phyloP scores from a whole-genome alignment of 2,329 filamentous ascomycete species.

The Lasiodiplodia hormozganensis region DNA sequence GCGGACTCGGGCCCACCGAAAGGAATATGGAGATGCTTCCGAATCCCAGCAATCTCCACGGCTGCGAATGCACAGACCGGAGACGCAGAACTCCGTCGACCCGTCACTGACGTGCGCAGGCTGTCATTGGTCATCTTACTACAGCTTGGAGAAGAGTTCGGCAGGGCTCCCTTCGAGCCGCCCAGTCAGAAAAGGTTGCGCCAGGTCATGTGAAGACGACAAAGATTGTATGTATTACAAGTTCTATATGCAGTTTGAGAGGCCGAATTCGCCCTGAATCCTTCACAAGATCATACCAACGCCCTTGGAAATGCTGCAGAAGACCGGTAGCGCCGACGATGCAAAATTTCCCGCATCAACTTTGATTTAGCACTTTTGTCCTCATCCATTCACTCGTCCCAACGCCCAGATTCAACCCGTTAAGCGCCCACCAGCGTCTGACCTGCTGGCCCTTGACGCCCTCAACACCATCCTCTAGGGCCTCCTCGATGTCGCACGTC shows the following conservation, averaged over 20 bases:
- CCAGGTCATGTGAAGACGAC: neutral
- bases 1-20: neutral
- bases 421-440: conserved; percentile 84
- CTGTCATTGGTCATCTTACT: neutral
- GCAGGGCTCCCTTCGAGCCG: too few relatives aligned
- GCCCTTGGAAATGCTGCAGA: conserved; percentile 10
- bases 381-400: conserved; percentile 91
- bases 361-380: conserved; percentile 66
- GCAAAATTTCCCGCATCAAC: neutral
- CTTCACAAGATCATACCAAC: neutral
- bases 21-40: neutral
- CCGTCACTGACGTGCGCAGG: neutral
- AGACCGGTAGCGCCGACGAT: conserved; percentile 6
- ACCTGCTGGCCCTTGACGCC: conserved; percentile 73
- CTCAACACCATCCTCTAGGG: conserved; percentile 83
- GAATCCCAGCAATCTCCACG: neutral
- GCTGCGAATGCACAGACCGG: neutral
- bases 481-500: conserved; percentile 94
- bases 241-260: neutral
- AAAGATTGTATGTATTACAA: conserved; percentile 3
- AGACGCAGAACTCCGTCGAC: neutral
- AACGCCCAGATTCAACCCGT: conserved; percentile 80
- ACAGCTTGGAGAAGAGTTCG: neutral
- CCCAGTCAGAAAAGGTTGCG: too few relatives aligned
- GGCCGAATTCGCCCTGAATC: neutral